Evolutionary conservation across 179 eudicot genomes (phyloP).

Genomic region (Beta macrorhiza): DNA sequence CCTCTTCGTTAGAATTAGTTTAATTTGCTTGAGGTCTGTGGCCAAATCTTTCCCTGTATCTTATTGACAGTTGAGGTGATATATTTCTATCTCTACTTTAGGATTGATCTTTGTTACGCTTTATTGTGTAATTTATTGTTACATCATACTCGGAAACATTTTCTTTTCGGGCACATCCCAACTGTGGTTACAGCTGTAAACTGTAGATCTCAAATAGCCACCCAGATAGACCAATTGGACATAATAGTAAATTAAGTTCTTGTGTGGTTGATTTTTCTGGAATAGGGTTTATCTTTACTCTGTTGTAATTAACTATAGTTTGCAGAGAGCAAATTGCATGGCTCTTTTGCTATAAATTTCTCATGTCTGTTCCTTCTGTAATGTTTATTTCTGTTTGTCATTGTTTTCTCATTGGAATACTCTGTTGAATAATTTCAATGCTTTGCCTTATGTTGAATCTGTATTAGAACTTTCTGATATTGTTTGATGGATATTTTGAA

Average conservation of each 20-base stretch:
- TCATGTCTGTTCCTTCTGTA: background rate
- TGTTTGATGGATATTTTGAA: conserved; percentile 2
- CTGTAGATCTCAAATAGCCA: background rate
- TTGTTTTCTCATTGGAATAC: background rate
- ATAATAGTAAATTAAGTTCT: too few species aligned
- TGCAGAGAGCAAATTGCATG: too few species aligned
- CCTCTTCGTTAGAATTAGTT: background rate
- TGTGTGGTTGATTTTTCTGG: background rate
- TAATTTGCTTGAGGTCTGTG: background rate
- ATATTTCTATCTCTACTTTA: background rate
- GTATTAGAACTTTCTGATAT: background rate
- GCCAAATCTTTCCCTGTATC: background rate
- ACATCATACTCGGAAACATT: background rate
- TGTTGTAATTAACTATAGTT: background rate
- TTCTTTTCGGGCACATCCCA: background rate
- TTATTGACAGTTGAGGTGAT: background rate
- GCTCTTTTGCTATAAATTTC: background rate
- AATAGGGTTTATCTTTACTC: background rate
- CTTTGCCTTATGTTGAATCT: conserved; percentile 7
- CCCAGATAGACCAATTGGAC: too few species aligned
- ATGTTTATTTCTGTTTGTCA: background rate
- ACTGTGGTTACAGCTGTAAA: background rate
- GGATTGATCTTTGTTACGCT: background rate
- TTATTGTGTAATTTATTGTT: background rate
- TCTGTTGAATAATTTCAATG: background rate